Base-by-base conservation (phyloP, 73 alveolate genomes). In the Halteria grandinella region DNA sequence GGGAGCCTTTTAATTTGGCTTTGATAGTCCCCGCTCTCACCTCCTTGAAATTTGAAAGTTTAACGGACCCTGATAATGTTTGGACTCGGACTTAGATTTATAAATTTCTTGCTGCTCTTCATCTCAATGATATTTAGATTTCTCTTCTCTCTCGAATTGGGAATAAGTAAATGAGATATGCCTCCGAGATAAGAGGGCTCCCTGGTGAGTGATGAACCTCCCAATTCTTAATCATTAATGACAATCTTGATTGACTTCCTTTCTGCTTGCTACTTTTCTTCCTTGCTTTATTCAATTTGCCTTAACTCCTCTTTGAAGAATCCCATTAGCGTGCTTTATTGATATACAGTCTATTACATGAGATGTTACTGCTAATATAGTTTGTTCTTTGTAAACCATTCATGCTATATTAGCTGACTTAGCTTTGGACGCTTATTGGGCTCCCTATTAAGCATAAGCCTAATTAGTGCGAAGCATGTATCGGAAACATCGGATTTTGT, bases 251-350 rank as follows among this genome's bases (percentile, higher is more conserved):
- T 11, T 11, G 10, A 10, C 1, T 57, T 25, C 10, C 18, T 29
- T 2, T 2, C 12, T 14, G 11, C 43, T 10, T 34, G 44, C 1
- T 10, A 1, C 51, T 36, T 8, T 49, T 10, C 25, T 18, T 7
- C 14, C 1, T 14, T 60, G 5, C 10, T 3, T 32, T 57, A 29
- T 7, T 15, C 15, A 10, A 57, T 24, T 1, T 28, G 11, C 3
- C 21, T 37, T 37, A 60, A 28, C 24, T 60, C 77, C 34, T 60
- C 37, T 27, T 60, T 73, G 75, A 54, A 54, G 41, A 37, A 54
- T 18, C 29, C 27, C 59, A 43, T 52, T 51, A 55, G 43, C 1
- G 77, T 60, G 24, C 43, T 37, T 40, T 60, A 10, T 53, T 58
- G 64, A 15, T 31, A 37, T 14, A 28, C 52, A 11, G 76, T 21